Conservation (phyloP, 2,329 filamentous ascomycete genomes). For the Nigrospora osmanthi region DNA sequence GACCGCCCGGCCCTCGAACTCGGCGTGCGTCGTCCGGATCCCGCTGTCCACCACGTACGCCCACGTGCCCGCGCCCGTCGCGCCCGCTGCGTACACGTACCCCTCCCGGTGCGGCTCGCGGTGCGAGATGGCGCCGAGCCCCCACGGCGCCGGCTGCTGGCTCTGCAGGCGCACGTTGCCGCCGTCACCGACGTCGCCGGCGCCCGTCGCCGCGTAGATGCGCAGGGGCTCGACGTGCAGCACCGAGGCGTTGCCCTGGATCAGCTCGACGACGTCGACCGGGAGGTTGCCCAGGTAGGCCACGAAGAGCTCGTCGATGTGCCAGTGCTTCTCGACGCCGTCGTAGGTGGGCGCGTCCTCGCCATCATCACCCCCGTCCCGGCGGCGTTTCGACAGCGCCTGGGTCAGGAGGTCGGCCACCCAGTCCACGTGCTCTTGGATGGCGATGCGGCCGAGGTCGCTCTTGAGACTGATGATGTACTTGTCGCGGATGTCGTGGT, state of each 20-base stretch:
- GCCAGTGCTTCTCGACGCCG: constrained; percentile 33
- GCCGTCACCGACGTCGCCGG: constrained; percentile 25
- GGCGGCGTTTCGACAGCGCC: constrained; percentile 21
- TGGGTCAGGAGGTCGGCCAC: constrained; percentile 24
- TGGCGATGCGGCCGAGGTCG: constrained; percentile 20
- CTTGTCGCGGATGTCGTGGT: constrained; percentile 21
- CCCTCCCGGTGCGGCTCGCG: constrained; percentile 20
- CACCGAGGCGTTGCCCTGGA: constrained; percentile 24
- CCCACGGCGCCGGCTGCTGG: constrained; percentile 31
- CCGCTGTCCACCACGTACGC: constrained; percentile 50
- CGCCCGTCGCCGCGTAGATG: constrained; percentile 20
- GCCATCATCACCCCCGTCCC: constrained; percentile 21
- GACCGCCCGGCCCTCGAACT: constrained; percentile 34
- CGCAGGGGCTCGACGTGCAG: constrained; percentile 25
- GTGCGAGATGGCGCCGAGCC: constrained; percentile 36
- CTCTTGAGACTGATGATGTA: constrained; percentile 39
- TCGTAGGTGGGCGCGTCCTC: constrained; percentile 25
- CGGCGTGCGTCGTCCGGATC: constrained; percentile 34
- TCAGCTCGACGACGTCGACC: constrained; percentile 23
- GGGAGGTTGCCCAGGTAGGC: constrained; percentile 8
- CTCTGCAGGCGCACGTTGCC: constrained; percentile 19
- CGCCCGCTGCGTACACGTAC: constrained; percentile 33
- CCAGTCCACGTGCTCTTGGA: constrained; percentile 20
- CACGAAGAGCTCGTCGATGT: constrained; percentile 18
- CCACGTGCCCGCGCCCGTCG: constrained; percentile 33